Base-by-base conservation (phyloP, 2,329 filamentous ascomycete species). In the Talaromyces sp. region DNA sequence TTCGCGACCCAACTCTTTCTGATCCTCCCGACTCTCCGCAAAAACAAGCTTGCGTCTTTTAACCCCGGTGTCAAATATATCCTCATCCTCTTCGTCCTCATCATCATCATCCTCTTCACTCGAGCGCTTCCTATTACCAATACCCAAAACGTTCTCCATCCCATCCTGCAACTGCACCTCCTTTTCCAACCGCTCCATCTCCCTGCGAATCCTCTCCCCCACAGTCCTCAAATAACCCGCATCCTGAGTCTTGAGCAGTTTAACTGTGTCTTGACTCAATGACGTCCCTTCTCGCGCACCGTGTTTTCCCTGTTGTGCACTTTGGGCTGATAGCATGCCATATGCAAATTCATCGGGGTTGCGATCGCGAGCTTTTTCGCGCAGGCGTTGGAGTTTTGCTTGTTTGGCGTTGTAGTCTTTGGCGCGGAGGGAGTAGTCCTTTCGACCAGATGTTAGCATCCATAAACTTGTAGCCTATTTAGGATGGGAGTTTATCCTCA, bases 271-370 rank as follows among this genome's bases (percentile, higher is more conserved):
- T 66, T 82, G 77, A 66, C 79, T 82, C 64, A 84, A 79, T 56
- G 70, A 79, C 65, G 77, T 71, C 72, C 73, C 79, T 70, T 79
- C 81, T 37, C 78, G 78, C 54, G 77, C 67, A 35, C 78, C 79
- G 70, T 85, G 81, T 64, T 75, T 75, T 9, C 80, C 80, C 66
- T 79, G 72, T 14, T 62, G 72, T 35, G 67, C 77, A 24, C 81
- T 82, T 57, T 75, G 75, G 31, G 77, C 78, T 65, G 80, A 84
- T 77, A 88, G 82, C 87, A 89, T 89, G 4, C 82, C 85, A 75
- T 88, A 89, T 52, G 84, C 82, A 72, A 89, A 89, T 71, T 89
- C 87, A 81, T 89, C 87, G 16, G 87, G 86, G 69, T 89, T 88
- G 43, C 85, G 82, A 65, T 87, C 84, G 57, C 78, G 77, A 7